Evolutionary conservation across 805 yeast species (phyloP), one percentile per base, ranked within the genome.

Genomic region (Cyberlindnera japonica): DNA sequence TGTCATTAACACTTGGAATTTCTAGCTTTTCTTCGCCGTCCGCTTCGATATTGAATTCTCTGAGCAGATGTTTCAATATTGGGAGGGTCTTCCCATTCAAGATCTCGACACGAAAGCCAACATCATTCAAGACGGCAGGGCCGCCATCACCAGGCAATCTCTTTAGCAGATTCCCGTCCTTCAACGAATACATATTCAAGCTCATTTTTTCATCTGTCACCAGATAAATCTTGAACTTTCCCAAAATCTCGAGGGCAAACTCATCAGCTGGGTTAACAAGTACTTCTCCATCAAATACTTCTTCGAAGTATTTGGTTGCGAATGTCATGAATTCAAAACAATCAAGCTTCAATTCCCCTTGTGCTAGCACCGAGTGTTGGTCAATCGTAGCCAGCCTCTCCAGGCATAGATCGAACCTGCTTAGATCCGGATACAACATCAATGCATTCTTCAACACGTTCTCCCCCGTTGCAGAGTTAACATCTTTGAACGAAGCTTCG

Each of bases 301-400:
- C 15, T 6, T 20, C 19, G 16, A 54, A 27, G 7, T 34, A 17
- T 11, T 38, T 36, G 15, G 32, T 36, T 1, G 50, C 33, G 6
- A 38, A 36, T 18, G 48, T 42, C 24, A 43, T 38, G 31, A 50
- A 48, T 28, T 49, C 47, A 17, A 51, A 56, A 20, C 56, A 35
- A 26, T 56, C 56, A 27, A 53, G 28, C 14, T 27, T 36, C 24
- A 39, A 18, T 2, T 24, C 28, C 16, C 43, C 47, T 5, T 38
- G 38, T 20, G 37, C 47, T 15, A 40, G 25, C n/a, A 36, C 28
- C 11, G 52, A 50, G 30, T 45, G 54, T 36, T 55, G 56, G 35
- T 56, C 61, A 15, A 56, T 40, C 1, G 48, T 33, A 5, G 48
- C 42, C 24, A 56, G 25, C 19, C 47, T 43, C 18, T 45, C 53